Base-by-base conservation (phyloP, 495 filamentous ascomycete species). In the Bombardia bombarda region DNA sequence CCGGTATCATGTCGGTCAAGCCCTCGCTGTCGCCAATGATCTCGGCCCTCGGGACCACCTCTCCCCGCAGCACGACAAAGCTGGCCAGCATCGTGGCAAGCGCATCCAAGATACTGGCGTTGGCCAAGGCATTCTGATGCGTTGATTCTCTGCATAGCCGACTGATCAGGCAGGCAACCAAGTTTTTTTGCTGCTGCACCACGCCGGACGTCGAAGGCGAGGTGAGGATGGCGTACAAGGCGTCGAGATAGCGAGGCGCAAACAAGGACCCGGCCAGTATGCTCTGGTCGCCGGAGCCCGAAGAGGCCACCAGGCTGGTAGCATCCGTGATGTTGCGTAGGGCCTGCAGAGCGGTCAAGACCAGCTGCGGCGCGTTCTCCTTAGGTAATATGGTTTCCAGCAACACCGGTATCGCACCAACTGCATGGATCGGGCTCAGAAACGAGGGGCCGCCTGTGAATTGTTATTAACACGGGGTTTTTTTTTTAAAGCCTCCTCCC, bases 391-490 rank as follows among this genome's bases (percentile, higher is more conserved):
- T 65, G 17, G 80, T 73, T 28, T 75, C 63, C 14, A 95, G 68
- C 30, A 95, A 72, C 1, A 71, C 75, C 1, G 79, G 72, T n/a
- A 90, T 66, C 5, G 77, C 74, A 26, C 67, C 64, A 38, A 76
- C 82, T 7, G 77, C 73, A 40, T 88, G 68, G 33, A 98, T 68
- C 20, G 92, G 82, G 5, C 69, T 60, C 31, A 95, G 73, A 59
- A 90, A 93, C 4, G 81, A 66, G 35, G 86, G 77, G 22, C 92
- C 90, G 55, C 87, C 90, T 95, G 57, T 47, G 39, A 42, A n/a
- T n/a, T n/a, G n/a, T n/a, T n/a, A n/a, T n/a, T n/a, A n/a, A n/a
- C n/a, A n/a, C n/a, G n/a, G n/a, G n/a, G n/a, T n/a, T n/a, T n/a
- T n/a, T n/a, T n/a, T 40, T 28, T 55, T 40, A 57, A 49, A 10